A percentile compares a stretch with the other conserved stretches of the same genome.
These are phyloP conservation scores for Meyerozyma guilliermondii DNA, from an alignment of 1,139 yeast species.

Conservation along the genomic window DNA sequence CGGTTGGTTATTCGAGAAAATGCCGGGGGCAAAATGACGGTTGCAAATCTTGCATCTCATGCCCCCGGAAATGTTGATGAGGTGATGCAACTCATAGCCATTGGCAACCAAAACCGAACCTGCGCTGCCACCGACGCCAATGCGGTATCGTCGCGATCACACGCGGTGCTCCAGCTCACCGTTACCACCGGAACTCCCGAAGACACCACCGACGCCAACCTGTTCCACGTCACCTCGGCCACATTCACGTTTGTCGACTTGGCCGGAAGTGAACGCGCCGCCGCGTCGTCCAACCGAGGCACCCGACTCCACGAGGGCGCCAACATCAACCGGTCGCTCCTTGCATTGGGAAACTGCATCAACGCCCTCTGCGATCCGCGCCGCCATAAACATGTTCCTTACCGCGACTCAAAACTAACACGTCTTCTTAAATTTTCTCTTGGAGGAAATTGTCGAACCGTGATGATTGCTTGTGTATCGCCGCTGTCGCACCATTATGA, in stretches of 20 bases:
- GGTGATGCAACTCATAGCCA: constrained; percentile 71
- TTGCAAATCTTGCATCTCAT: constrained; percentile 67
- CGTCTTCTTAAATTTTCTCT: constrained; percentile 79
- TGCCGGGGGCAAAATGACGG: constrained; percentile 59
- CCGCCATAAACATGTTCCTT: constrained; percentile 73
- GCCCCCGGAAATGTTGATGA: constrained; percentile 63
- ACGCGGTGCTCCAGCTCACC: constrained; percentile 83
- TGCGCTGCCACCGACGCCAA: constrained; percentile 89
- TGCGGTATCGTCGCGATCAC: constrained; percentile 85
- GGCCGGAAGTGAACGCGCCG: constrained; percentile 94
- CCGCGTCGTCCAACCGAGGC: constrained; percentile 82
- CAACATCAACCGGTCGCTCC: constrained; percentile 77
- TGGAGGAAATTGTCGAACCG: constrained; percentile 94
- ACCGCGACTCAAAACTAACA: constrained; percentile 84
- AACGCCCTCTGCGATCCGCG: constrained; percentile 81
- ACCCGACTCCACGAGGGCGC: constrained; percentile 84
- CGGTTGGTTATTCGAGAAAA: constrained; percentile 68
- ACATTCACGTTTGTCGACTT: constrained; percentile 82
- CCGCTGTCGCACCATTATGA: constrained; percentile 86
- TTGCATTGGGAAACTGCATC: constrained; percentile 91
- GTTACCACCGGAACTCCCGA: constrained; percentile 58
- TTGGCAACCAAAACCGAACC: constrained; percentile 74
- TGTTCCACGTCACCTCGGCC: constrained; percentile 44
- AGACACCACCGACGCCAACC: constrained; percentile 51
- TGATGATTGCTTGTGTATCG: constrained; percentile 91